phyloP scores from a whole-genome alignment of 176 grass and related monocot species.

The Musa itinerans region DNA sequence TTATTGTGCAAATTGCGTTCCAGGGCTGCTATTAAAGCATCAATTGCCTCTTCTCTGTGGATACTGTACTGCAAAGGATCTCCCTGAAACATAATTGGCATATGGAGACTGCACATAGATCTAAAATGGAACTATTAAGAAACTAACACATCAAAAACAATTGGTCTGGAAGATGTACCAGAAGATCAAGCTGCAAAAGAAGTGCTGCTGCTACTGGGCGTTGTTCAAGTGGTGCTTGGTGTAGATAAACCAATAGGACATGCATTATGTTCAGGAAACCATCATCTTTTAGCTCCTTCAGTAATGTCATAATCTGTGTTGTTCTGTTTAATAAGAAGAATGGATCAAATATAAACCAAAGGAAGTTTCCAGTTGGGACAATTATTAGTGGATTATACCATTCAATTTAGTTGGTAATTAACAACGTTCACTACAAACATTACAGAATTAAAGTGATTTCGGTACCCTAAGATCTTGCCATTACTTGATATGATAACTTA shows the following conservation, averaged over 20 bases:
- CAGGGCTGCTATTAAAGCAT: constrained; percentile 53
- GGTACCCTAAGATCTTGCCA: background rate
- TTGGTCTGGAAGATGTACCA: constrained; percentile 45
- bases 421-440: background rate
- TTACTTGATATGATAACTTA: background rate
- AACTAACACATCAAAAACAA: constrained; percentile 8
- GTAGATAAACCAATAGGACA: constrained; percentile 84
- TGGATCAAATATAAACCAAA: constrained; percentile 11
- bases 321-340: constrained; percentile 50
- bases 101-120: constrained; percentile 14
- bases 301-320: constrained; percentile 55
- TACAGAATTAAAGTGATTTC: background rate
- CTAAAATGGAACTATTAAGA: background rate
- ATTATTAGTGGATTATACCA: background rate
- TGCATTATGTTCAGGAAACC: constrained; percentile 86
- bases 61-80: constrained; percentile 87
- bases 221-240: constrained; percentile 67
- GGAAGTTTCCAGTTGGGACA: background rate
- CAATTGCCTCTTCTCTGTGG: constrained; percentile 75
- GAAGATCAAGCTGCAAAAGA: constrained; percentile 79
- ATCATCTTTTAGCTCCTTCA: constrained; percentile 65
- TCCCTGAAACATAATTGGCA: constrained; percentile 52
- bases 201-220: constrained; percentile 71
- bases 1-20: constrained; percentile 51
- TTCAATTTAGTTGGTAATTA: background rate